Evolutionary conservation across 2,329 filamentous ascomycete species (phyloP), one percentile per base, ranked within the genome.

Genomic region (Pyricularia grisea): DNA sequence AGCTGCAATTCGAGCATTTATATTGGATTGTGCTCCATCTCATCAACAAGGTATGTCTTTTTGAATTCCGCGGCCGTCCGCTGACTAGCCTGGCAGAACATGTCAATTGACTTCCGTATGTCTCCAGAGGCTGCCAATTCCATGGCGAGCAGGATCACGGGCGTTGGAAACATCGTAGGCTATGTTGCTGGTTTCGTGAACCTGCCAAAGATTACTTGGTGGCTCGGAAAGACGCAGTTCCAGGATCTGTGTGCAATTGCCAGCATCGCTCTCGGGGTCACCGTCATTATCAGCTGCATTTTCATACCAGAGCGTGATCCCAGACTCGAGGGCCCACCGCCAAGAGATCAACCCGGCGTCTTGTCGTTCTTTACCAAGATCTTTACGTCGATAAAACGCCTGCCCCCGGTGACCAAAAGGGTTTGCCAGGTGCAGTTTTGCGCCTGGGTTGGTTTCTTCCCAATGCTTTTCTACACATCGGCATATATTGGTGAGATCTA

Each of bases 361-460:
- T 68, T 94, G 4, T 81, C 88, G 2, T 97, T 98, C 80, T 97
- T 97, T 81, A 85, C 83, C 72, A 87, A 88, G 73, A 88, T 97
- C 2, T 90, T 91, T 77, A 86, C 84, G 66, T 93, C 93, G 0
- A 91, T 97, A 72, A 88, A 85, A 74, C 86, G 89, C 58, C 83
- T 98, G 7, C 94, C 94, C 0, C 89, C 90, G 0, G 93, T 97
- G 78, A 93, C 95, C 72, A 86, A 86, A 71, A 90, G 88, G 72
- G 92, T 97, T 55, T 97, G 94, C 76, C 81, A 89, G 72, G 90
- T 94, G 0, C 92, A 95, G 76, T 88, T 94, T 73, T 94, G 90
- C 71, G 92, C 93, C 5, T 98, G 94, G 94, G 89, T 97, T 69
- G 94, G 93, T 68, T 97, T 94, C 88, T 98, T 97, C 75, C 94